Evolutionary conservation across 768 basidiomycete genomes (phyloP).

Genomic region (Galerina marginata): DNA sequence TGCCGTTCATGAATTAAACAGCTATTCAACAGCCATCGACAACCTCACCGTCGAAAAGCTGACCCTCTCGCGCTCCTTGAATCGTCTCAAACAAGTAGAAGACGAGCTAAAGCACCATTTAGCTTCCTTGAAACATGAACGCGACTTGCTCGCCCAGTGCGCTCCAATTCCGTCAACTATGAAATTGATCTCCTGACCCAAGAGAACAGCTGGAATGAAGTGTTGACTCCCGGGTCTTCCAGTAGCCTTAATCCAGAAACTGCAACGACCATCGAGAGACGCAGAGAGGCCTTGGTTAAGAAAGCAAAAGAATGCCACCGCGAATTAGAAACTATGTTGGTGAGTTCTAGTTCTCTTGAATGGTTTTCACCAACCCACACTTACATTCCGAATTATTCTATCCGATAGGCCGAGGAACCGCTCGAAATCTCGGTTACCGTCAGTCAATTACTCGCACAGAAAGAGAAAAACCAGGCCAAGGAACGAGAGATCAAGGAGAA

Average conservation of each 20-base stretch:
- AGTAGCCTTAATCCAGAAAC: slow-evolving; percentile 27
- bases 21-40: slow-evolving; percentile 44
- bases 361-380: too few relatives aligned
- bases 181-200: neutral
- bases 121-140: slow-evolving; percentile 39
- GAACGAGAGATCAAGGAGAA: slow-evolving; percentile 49
- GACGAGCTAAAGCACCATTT: slow-evolving; percentile 43
- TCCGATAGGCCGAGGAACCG: slow-evolving; percentile 30
- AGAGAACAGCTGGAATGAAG: slow-evolving; percentile 41
- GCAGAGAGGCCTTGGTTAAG: slow-evolving; percentile 44
- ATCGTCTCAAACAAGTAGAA: slow-evolving; percentile 40
- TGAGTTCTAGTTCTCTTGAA: slow-evolving; percentile 17
- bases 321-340: slow-evolving; percentile 41
- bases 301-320: slow-evolving; percentile 55
- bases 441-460: slow-evolving; percentile 41
- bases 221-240: slow-evolving; percentile 28
- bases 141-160: slow-evolving; percentile 42
- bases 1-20: slow-evolving; percentile 16
- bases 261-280: slow-evolving; percentile 39
- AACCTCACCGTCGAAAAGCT: slow-evolving; percentile 38
- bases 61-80: slow-evolving; percentile 35
- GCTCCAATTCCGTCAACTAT: slow-evolving; percentile 5
- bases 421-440: slow-evolving; percentile 40
- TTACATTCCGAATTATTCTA: neutral
- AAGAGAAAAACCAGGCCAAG: slow-evolving; percentile 40